Evolutionary conservation across 805 yeast species (phyloP).

Genomic region (Priceomyces fermenticarens): DNA sequence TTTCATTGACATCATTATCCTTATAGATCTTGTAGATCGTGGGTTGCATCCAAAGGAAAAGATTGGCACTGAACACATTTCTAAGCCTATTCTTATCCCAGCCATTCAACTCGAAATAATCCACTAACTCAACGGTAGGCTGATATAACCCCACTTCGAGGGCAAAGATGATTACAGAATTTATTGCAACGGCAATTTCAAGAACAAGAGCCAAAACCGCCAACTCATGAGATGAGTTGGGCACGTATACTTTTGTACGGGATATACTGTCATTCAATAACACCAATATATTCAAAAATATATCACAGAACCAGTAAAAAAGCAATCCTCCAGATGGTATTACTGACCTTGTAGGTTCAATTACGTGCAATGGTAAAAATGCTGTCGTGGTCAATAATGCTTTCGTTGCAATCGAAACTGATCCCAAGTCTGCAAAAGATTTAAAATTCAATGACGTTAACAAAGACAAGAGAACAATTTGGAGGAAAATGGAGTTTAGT

Average conservation of each 20-base stretch:
- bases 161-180: conserved; percentile 12
- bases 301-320: conserved; percentile 33
- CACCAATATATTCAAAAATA: conserved; percentile 9
- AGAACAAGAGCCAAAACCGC: conserved; percentile 5
- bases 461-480: conserved; percentile 7
- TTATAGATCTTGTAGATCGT: conserved; percentile 20
- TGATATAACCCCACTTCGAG: conserved; percentile 15
- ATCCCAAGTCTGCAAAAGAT: conserved; percentile 4
- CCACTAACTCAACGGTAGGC: conserved; percentile 18
- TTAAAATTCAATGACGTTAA: conserved; percentile 8
- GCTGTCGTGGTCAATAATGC: conserved; percentile 9
- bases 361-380: conserved; percentile 40
- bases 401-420: conserved; percentile 5
- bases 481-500: conserved; percentile 14
- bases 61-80: conserved; percentile 18
- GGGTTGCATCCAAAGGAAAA: conserved; percentile 28
- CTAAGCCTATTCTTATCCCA: conserved; percentile 18
- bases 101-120: conserved; percentile 19
- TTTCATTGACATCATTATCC: conserved; percentile 20
- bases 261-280: conserved; percentile 19
- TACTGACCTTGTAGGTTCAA: conserved; percentile 42
- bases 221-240: conserved; percentile 4
- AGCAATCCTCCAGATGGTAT: conserved; percentile 37
- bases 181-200: conserved; percentile 14
- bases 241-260: conserved; percentile 13